Evolutionary conservation across 305 asterid species (phyloP).

Genomic region (Plantago lanceolata): DNA sequence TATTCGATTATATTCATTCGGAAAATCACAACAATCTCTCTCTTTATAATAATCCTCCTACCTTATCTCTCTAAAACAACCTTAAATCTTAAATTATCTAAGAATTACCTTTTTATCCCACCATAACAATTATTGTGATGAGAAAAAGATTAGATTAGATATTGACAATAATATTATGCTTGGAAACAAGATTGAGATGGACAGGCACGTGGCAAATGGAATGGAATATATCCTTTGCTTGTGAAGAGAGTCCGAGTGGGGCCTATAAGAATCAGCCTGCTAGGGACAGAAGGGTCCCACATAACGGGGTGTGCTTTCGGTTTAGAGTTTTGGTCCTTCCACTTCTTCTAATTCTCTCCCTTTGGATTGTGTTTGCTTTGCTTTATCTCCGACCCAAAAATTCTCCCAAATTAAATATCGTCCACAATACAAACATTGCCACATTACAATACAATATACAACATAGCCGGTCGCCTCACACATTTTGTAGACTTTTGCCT

Average conservation of each 20-base stretch:
- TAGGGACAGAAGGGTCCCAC: constrained; percentile 23
- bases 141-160: background rate
- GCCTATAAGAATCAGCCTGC: constrained; percentile 12
- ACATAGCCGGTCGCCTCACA: background rate
- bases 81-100: too few species aligned
- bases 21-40: too few species aligned
- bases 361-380: background rate
- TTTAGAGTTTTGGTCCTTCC: constrained; percentile 15
- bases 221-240: constrained; percentile 70
- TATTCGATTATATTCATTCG: too few species aligned
- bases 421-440: too few species aligned
- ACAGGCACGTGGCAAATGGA: constrained; percentile 36
- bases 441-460: background rate
- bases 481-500: background rate
- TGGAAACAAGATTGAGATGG: constrained; percentile 21
- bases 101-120: too few species aligned
- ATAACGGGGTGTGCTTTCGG: constrained; percentile 47
- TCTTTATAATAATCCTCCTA: too few species aligned
- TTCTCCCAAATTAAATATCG: constrained; percentile 30
- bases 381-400: constrained; percentile 74
- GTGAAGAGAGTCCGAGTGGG: constrained; percentile 41
- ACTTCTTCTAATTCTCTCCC: background rate
- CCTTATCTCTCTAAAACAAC: too few species aligned
- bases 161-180: too few species aligned
- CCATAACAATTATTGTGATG: too few species aligned